phyloP scores from a whole-genome alignment of 208 protist species.

The Acanthamoeba triangularis region DNA sequence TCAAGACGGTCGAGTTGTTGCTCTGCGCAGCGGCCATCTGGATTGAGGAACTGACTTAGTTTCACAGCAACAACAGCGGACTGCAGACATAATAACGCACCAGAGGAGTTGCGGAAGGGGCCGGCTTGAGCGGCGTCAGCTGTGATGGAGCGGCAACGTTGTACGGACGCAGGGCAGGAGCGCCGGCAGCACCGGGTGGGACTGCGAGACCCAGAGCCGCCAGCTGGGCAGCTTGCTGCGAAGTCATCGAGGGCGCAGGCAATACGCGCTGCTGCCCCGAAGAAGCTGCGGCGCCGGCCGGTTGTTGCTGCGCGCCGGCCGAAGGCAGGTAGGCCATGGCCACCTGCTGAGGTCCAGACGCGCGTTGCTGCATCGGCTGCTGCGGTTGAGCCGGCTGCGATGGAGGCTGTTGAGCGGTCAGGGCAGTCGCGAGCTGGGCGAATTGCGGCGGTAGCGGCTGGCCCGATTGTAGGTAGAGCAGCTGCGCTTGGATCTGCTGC shows the following conservation, averaged over 20 bases:
- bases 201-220: not conserved
- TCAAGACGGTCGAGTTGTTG: too few relatives aligned
- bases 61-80: not conserved
- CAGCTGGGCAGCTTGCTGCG: constrained; percentile 7
- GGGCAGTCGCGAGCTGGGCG: not conserved
- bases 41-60: not conserved
- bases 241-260: not conserved
- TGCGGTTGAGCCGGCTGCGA: not conserved
- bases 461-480: not conserved
- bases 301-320: not conserved
- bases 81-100: not conserved
- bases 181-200: not conserved
- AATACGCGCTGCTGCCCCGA: constrained; percentile 4
- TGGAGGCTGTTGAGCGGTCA: not conserved
- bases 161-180: not conserved
- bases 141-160: not conserved
- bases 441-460: not conserved
- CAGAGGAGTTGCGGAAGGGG: not conserved
- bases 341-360: not conserved
- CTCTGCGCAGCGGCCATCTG: too few relatives aligned
- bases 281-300: not conserved
- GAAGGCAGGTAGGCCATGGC: not conserved
- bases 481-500: not conserved
- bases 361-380: not conserved
- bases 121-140: not conserved